These are phyloP conservation scores for Pyrenopolyporus hunteri DNA, from an alignment of 495 filamentous ascomycete genomes.

Conservation along the genomic window DNA sequence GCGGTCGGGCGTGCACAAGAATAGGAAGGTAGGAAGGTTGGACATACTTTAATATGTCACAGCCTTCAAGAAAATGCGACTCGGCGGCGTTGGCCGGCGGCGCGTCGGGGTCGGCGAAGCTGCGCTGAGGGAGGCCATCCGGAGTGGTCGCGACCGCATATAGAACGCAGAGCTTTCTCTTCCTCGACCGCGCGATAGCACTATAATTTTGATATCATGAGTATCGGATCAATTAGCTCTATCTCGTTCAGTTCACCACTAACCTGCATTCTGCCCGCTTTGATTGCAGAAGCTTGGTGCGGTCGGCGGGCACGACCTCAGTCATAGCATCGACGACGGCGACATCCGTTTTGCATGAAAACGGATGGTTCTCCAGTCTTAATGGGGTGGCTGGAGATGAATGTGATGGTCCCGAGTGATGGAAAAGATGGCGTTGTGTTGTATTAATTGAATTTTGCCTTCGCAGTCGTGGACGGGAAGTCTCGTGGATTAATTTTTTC, in stretches of 20 bases:
- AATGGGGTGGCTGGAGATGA: constrained; percentile 44
- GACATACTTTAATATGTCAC: constrained; percentile 79
- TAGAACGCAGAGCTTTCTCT: constrained; percentile 83
- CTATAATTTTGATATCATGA: constrained; percentile 57
- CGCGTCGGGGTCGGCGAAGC: constrained; percentile 53
- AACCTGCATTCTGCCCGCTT: constrained; percentile 59
- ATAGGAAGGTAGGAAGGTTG: background rate
- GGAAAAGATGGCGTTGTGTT: constrained; percentile 57
- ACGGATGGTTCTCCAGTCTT: constrained; percentile 51
- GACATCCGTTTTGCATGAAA: constrained; percentile 65
- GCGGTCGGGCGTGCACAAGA: constrained; percentile 28
- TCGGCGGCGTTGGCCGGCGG: constrained; percentile 58
- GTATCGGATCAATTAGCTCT: constrained; percentile 53
- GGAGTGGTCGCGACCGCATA: constrained; percentile 64
- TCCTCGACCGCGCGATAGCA: constrained; percentile 76
- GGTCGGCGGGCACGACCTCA: constrained; percentile 63
- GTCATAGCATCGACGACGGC: constrained; percentile 61
- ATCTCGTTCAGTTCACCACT: constrained; percentile 43
- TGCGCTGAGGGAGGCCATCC: constrained; percentile 51
- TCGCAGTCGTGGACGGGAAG: constrained; percentile 17
- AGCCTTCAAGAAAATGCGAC: constrained; percentile 71
- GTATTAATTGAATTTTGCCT: constrained; percentile 50
- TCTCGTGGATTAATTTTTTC: constrained; percentile 35
- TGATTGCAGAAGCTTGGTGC: constrained; percentile 59
- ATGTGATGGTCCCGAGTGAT: constrained; percentile 53